Evolutionary conservation across 257 asterid species (phyloP).

Genomic region (Petrea volubilis): DNA sequence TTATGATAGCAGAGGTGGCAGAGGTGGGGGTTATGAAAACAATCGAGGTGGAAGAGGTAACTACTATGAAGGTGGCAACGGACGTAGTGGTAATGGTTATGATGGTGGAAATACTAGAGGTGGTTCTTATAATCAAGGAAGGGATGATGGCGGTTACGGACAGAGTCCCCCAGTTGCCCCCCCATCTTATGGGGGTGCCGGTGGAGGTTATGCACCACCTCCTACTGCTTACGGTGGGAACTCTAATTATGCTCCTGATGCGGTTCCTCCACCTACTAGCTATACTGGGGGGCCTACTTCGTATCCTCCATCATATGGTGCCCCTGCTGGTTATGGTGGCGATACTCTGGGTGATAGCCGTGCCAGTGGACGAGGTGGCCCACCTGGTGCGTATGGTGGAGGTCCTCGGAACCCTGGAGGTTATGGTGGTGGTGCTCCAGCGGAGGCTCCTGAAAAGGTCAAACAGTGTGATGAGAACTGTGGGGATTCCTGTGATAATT

Average conservation of each 20-base stretch:
- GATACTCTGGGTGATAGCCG: constrained; percentile 52
- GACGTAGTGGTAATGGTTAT: constrained; percentile 57
- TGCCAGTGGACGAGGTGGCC: constrained; percentile 79
- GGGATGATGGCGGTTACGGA: constrained; percentile 69
- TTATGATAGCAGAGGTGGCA: constrained; percentile 44
- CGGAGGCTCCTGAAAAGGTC: constrained; percentile 71
- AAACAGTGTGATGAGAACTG: constrained; percentile 96
- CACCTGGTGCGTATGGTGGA: constrained; percentile 70
- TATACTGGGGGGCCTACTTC: constrained; percentile 86
- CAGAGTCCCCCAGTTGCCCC: constrained; percentile 74
- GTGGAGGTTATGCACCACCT: constrained; percentile 63
- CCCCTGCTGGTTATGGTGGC: constrained; percentile 71
- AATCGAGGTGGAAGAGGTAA: constrained; percentile 65
- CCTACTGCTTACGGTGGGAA: constrained; percentile 69
- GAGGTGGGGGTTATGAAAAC: constrained; percentile 62
- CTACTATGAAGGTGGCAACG: constrained; percentile 50
- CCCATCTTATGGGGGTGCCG: constrained; percentile 65
- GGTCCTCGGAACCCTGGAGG: constrained; percentile 66
- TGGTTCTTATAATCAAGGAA: constrained; percentile 64
- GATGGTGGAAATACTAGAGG: constrained; percentile 54
- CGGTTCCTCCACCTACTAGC: constrained; percentile 87
- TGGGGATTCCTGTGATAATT: constrained; percentile 90
- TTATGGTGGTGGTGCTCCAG: constrained; percentile 61
- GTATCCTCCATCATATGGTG: constrained; percentile 95
- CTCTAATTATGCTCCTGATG: constrained; percentile 65